Evolutionary conservation across 2,329 filamentous ascomycete genomes (phyloP).

Genomic region (Diaporthe sp.): DNA sequence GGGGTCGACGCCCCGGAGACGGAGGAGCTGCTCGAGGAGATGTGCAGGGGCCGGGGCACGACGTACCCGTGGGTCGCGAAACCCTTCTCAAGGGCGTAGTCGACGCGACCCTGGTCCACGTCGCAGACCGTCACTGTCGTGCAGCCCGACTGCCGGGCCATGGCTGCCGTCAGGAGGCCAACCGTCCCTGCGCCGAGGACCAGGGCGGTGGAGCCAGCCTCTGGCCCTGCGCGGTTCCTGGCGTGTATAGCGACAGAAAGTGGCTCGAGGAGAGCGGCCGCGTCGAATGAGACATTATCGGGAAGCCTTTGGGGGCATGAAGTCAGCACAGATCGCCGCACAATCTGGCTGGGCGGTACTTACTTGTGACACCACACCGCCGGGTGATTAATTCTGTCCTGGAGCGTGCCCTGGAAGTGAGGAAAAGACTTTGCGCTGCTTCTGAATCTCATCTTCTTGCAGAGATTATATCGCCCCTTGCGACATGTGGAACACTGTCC

Average conservation of each 20-base stretch:
- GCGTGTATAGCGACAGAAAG: conserved; percentile 73
- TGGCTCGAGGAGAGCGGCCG: conserved; percentile 72
- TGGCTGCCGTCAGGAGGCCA: conserved; percentile 72
- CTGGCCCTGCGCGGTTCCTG: conserved; percentile 62
- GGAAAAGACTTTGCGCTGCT: conserved; percentile 74
- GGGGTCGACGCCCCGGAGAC: conserved; percentile 63
- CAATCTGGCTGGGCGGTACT: conserved; percentile 39
- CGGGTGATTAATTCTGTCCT: conserved; percentile 73
- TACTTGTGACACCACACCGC: conserved; percentile 74
- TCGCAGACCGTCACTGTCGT: conserved; percentile 71
- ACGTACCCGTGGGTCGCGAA: conserved; percentile 72
- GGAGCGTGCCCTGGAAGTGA: conserved; percentile 73
- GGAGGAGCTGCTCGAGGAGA: conserved; percentile 59
- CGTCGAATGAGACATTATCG: conserved; percentile 68
- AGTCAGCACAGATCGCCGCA: conserved; percentile 39
- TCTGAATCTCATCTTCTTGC: conserved; percentile 71
- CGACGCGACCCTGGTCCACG: conserved; percentile 69
- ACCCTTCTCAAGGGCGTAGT: conserved; percentile 69
- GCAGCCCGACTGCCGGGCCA: conserved; percentile 72
- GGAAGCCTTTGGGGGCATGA: conserved; percentile 60
- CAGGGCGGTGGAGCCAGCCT: conserved; percentile 68
- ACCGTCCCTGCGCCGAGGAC: conserved; percentile 76
- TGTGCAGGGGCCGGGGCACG: conserved; percentile 59
- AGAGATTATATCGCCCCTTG: conserved; percentile 71
- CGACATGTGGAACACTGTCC: conserved; percentile 64